These are phyloP conservation scores for Fusarium sp. DNA, from an alignment of 2,329 filamentous ascomycete genomes.

Conservation along the genomic window DNA sequence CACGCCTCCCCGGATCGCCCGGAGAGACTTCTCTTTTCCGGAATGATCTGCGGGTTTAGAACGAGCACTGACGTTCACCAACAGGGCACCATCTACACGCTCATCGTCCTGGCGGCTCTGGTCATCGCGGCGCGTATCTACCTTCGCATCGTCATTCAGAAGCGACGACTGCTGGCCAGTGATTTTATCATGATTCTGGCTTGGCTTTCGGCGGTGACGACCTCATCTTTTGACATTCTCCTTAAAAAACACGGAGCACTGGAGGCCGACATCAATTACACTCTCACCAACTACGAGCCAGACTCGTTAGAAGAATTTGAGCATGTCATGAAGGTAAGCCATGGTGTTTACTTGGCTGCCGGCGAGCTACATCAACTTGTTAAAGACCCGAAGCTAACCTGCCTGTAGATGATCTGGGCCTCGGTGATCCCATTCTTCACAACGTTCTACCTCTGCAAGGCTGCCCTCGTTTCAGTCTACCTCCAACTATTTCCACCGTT, in stretches of 20 bases:
- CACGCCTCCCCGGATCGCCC: neutral
- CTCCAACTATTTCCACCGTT: constrained; percentile 12
- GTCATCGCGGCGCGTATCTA: neutral
- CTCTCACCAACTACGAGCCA: neutral
- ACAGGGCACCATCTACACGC: constrained; percentile 1
- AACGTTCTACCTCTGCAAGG: constrained; percentile 17
- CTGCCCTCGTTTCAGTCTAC: constrained; percentile 4
- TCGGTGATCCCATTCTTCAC: constrained; percentile 3
- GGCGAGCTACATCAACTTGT: neutral
- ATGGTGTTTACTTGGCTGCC: too few species aligned
- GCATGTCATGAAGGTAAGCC: neutral
- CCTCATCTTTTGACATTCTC: neutral
- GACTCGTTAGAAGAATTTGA: neutral
- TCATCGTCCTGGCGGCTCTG: neutral
- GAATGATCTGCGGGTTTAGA: neutral
- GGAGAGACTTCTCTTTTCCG: neutral
- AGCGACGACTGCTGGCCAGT: neutral
- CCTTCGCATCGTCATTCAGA: neutral
- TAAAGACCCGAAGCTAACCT: neutral
- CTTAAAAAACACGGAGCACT: neutral
- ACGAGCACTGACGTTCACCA: neutral
- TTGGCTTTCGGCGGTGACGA: neutral
- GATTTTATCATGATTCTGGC: neutral
- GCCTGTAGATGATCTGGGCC: constrained; percentile 1
- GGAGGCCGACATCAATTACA: neutral